A percentile compares a stretch with the other conserved stretches of the same genome.
Evolutionary conservation across 805 yeast species (phyloP).

Genomic region (Candida methanosorbosa): DNA sequence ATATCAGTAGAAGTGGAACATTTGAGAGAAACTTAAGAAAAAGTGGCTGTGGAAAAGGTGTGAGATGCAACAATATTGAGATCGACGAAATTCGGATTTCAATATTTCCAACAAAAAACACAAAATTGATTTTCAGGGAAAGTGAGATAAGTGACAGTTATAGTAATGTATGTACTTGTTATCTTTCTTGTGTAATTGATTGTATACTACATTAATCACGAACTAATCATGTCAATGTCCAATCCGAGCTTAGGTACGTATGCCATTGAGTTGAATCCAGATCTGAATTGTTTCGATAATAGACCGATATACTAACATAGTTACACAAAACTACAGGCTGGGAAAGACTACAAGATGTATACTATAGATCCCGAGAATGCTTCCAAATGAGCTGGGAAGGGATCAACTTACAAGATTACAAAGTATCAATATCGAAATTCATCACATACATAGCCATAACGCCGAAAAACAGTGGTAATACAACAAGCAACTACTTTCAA

Average conservation of each 20-base stretch:
- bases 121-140: too few species aligned
- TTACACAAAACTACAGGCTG: constrained; percentile 47
- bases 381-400: constrained; percentile 46
- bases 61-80: too few species aligned
- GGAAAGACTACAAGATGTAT: constrained; percentile 71
- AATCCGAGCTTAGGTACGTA: constrained; percentile 24
- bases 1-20: too few species aligned
- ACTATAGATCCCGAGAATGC: constrained; percentile 54
- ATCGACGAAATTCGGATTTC: too few species aligned
- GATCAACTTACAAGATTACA: constrained; percentile 30
- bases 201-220: too few species aligned
- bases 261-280: not conserved
- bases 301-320: constrained; percentile 5
- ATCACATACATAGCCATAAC: constrained; percentile 50
- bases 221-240: constrained; percentile 11
- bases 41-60: too few species aligned
- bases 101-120: too few species aligned
- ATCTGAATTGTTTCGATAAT: not conserved
- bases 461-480: constrained; percentile 15
- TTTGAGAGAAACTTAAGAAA: too few species aligned
- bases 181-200: too few species aligned
- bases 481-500: too few species aligned
- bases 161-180: too few species aligned
- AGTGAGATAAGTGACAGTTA: too few species aligned
- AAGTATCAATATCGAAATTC: constrained; percentile 40